Evolutionary conservation across 2,329 filamentous ascomycete genomes (phyloP).

Genomic region (Lithohypha guttulata): DNA sequence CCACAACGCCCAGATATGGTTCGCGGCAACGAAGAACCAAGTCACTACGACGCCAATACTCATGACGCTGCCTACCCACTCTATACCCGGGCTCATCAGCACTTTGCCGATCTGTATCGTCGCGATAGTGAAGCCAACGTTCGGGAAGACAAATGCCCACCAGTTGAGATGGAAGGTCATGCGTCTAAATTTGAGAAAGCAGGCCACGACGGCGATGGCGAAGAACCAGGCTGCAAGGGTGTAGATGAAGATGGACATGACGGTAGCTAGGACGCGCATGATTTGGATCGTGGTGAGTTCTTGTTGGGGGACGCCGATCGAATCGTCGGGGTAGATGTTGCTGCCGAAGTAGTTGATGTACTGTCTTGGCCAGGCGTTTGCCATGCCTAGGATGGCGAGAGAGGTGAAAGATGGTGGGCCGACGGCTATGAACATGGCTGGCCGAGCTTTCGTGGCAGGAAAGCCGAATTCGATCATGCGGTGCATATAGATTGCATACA

Average conservation of each 20-base stretch:
- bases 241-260: slow-evolving; percentile 52
- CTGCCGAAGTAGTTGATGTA: slow-evolving; percentile 35
- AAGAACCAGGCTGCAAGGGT: slow-evolving; percentile 50
- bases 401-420: slow-evolving; percentile 63
- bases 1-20: slow-evolving; percentile 41
- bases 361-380: slow-evolving; percentile 29
- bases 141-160: slow-evolving; percentile 59
- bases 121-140: slow-evolving; percentile 51
- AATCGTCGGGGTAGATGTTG: slow-evolving; percentile 5
- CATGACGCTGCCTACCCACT: slow-evolving; percentile 46
- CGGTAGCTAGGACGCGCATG: slow-evolving; percentile 38
- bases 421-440: slow-evolving; percentile 66
- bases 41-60: slow-evolving; percentile 44
- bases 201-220: slow-evolving; percentile 39
- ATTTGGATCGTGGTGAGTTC: slow-evolving; percentile 24
- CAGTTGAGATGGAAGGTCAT: slow-evolving; percentile 44
- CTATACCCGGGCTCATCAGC: slow-evolving; percentile 42
- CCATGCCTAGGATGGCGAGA: slow-evolving; percentile 59
- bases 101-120: slow-evolving; percentile 47
- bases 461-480: slow-evolving; percentile 59
- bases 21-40: slow-evolving; percentile 44
- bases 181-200: slow-evolving; percentile 27
- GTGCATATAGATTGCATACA: slow-evolving; percentile 63
- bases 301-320: slow-evolving; percentile 16
- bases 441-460: slow-evolving; percentile 52